These are phyloP conservation scores for Bruguiera sexangula DNA, from an alignment of 345 rosid species.

Conservation along the genomic window DNA sequence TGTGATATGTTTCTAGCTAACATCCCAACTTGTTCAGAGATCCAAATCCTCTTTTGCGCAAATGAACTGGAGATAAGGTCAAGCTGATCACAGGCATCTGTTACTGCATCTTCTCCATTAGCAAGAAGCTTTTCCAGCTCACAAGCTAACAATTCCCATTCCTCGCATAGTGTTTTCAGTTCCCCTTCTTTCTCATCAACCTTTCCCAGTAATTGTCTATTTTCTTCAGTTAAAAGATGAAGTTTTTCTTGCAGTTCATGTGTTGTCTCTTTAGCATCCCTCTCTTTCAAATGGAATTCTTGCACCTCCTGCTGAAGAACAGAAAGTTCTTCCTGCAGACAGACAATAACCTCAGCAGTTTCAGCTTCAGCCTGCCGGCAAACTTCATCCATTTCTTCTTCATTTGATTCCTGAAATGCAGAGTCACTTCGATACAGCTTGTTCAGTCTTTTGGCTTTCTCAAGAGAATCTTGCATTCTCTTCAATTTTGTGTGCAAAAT, in stretches of 20 bases:
- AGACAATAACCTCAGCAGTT: slow-evolving; percentile 83
- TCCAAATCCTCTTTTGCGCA: slow-evolving; percentile 77
- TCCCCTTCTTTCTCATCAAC: slow-evolving; percentile 62
- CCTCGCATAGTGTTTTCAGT: slow-evolving; percentile 49
- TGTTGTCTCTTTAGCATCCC: slow-evolving; percentile 42
- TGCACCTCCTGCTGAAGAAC: slow-evolving; percentile 73
- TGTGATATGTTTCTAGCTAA: slow-evolving; percentile 59
- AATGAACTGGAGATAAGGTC: slow-evolving; percentile 58
- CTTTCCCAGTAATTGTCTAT: slow-evolving; percentile 43
- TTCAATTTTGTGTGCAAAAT: slow-evolving; percentile 51
- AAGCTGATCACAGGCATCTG: slow-evolving; percentile 66
- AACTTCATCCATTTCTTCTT: slow-evolving; percentile 70
- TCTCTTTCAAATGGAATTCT: slow-evolving; percentile 65
- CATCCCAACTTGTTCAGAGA: slow-evolving; percentile 75
- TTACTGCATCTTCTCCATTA: slow-evolving; percentile 62
- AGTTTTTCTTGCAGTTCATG: slow-evolving; percentile 50
- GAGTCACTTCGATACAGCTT: slow-evolving; percentile 58
- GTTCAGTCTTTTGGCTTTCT: slow-evolving; percentile 73
- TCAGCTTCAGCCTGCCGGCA: slow-evolving; percentile 79
- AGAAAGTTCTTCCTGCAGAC: slow-evolving; percentile 83
- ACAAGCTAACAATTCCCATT: slow-evolving; percentile 68
- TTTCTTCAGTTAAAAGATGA: slow-evolving; percentile 45
- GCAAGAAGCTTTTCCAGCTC: slow-evolving; percentile 73
- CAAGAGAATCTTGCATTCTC: slow-evolving; percentile 87
- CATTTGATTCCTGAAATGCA: slow-evolving; percentile 60